Conservation (phyloP, 257 asterid species). For the Gentiana straminea region DNA sequence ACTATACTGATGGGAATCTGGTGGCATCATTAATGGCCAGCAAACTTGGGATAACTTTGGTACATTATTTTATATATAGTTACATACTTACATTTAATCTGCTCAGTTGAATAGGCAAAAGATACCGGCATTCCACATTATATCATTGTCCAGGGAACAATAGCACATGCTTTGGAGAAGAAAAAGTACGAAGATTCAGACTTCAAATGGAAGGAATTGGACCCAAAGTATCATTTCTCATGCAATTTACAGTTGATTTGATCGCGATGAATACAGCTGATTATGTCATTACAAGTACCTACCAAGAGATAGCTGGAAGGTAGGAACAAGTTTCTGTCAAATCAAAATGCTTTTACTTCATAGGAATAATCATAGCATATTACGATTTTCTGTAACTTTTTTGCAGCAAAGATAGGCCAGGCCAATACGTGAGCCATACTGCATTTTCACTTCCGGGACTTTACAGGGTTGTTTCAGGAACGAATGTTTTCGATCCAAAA, state of each 20-base stretch:
- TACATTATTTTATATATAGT: constrained; percentile 14
- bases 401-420: constrained; percentile 89
- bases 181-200: constrained; percentile 93
- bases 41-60: constrained; percentile 87
- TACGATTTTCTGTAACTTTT: background rate
- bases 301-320: constrained; percentile 97
- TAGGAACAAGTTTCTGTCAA: constrained; percentile 4
- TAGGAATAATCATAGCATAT: background rate
- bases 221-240: constrained; percentile 72
- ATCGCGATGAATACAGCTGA: constrained; percentile 88
- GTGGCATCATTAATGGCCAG: constrained; percentile 92
- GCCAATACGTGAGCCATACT: constrained; percentile 79
- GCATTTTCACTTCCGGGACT: constrained; percentile 85
- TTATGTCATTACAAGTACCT: constrained; percentile 86
- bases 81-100: background rate
- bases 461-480: constrained; percentile 69
- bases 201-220: constrained; percentile 71
- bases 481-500: constrained; percentile 76
- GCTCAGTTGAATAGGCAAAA: background rate
- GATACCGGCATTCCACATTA: background rate
- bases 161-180: constrained; percentile 94
- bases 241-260: constrained; percentile 89
- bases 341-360: background rate
- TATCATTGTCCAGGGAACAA: constrained; percentile 52
- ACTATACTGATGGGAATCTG: constrained; percentile 85